Evolutionary conservation across 176 grass and related monocot genomes (phyloP).

Genomic region (Carex scoparia): DNA sequence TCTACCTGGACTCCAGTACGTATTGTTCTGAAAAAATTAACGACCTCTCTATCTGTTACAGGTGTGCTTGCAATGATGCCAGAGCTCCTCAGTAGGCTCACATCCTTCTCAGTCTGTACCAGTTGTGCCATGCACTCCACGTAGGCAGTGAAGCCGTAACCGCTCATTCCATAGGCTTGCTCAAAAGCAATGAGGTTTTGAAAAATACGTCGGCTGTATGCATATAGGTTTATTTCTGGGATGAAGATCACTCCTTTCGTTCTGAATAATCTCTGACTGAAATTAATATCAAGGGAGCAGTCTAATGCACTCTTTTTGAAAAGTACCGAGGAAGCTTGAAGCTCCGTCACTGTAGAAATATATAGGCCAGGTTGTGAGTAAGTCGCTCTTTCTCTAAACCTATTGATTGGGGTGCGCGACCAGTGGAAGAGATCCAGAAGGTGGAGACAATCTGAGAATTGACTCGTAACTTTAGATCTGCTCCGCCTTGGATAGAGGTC

Average conservation of each 20-base stretch:
- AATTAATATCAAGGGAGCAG: not conserved
- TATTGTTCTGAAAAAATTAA: not conserved
- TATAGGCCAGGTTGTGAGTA: not conserved
- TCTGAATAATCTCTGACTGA: not conserved
- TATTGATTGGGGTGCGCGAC: not conserved
- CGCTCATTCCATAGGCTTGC: not conserved
- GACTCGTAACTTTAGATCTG: not conserved
- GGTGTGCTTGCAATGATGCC: not conserved
- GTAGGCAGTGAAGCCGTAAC: not conserved
- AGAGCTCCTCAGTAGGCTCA: not conserved
- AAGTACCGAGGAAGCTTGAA: not conserved
- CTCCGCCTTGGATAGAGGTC: not conserved
- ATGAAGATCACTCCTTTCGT: not conserved
- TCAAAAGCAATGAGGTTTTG: not conserved
- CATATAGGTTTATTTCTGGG: not conserved
- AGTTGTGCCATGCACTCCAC: not conserved
- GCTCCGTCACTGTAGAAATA: not conserved
- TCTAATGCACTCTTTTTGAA: not conserved
- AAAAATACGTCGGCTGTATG: not conserved
- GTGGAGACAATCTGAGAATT: not conserved
- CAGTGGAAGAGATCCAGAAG: not conserved
- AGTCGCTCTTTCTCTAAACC: not conserved
- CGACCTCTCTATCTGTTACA: not conserved
- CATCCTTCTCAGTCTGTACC: conserved; percentile 1
- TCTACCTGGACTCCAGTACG: not conserved